Conservation (phyloP, 257 asterid species). For the Fraxinus pennsylvanica region DNA sequence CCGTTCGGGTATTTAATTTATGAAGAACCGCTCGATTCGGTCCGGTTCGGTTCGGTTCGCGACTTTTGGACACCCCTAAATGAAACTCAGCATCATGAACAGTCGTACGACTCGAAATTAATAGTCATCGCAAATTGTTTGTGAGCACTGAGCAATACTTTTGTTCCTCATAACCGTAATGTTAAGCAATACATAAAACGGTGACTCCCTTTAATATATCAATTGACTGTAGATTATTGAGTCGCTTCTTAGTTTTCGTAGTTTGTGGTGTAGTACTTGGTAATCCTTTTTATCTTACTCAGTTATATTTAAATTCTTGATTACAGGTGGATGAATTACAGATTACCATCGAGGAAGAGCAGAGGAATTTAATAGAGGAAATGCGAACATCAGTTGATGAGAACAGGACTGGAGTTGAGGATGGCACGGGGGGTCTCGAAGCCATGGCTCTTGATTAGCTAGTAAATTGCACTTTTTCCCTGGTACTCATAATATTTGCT, state of each 20-base stretch:
- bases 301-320: conserved; percentile 15
- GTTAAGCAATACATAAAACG: not conserved
- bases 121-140: not conserved
- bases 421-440: conserved; percentile 60
- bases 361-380: conserved; percentile 79
- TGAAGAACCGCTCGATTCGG: too few relatives aligned
- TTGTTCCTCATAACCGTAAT: conserved; percentile 1
- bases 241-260: not conserved
- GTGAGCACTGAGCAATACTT: not conserved
- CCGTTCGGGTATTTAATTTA: too few relatives aligned
- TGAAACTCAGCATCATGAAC: conserved; percentile 5
- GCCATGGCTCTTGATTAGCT: conserved; percentile 79
- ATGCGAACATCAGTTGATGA: conserved; percentile 71
- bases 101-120: not conserved
- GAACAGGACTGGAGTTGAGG: conserved; percentile 57
- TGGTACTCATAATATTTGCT: conserved; percentile 13
- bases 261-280: not conserved
- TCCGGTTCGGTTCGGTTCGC: too few relatives aligned
- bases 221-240: not conserved
- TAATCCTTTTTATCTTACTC: conserved; percentile 14
- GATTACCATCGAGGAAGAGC: conserved; percentile 88
- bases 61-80: too few relatives aligned
- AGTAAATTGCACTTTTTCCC: conserved; percentile 12
- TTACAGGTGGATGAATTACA: conserved; percentile 93
- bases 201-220: conserved; percentile 1